Conservation (phyloP, 2,329 filamentous ascomycete species). For the Aspergillus terreus region DNA sequence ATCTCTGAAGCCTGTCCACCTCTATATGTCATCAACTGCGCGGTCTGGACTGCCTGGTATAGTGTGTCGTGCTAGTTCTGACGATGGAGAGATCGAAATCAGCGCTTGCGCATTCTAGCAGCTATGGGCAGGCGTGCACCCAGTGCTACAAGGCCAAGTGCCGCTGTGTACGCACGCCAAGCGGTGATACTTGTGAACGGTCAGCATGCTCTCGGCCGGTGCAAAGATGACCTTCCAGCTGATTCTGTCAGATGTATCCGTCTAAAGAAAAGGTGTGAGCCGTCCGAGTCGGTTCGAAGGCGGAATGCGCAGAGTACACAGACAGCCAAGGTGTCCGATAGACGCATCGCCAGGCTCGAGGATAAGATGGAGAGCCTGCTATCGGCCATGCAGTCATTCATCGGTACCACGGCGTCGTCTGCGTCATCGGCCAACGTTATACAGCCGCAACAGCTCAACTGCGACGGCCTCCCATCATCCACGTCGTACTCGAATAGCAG, state of each 20-base stretch:
- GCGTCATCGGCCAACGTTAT: neutral
- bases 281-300: conserved; percentile 32
- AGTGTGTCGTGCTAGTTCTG: no score
- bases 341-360: conserved; percentile 35
- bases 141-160: conserved; percentile 31
- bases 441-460: neutral
- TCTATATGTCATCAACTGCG: neutral
- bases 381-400: conserved; percentile 26
- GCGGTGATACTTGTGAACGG: conserved; percentile 23
- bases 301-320: conserved; percentile 17
- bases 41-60: neutral
- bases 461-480: conserved; percentile 4
- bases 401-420: conserved; percentile 7
- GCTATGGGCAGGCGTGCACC: conserved; percentile 27
- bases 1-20: neutral
- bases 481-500: neutral
- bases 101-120: conserved; percentile 10
- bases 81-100: conserved; percentile 14
- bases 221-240: neutral
- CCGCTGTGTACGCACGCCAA: conserved; percentile 21
- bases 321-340: conserved; percentile 23
- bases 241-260: conserved; percentile 28
- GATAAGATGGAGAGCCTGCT: conserved; percentile 31
- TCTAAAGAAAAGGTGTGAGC: conserved; percentile 32
- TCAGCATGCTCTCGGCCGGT: conserved; percentile 2